Evolutionary conservation across 768 basidiomycete genomes (phyloP), one percentile per base, ranked within the genome.

Genomic region (Kondoa subrosea): DNA sequence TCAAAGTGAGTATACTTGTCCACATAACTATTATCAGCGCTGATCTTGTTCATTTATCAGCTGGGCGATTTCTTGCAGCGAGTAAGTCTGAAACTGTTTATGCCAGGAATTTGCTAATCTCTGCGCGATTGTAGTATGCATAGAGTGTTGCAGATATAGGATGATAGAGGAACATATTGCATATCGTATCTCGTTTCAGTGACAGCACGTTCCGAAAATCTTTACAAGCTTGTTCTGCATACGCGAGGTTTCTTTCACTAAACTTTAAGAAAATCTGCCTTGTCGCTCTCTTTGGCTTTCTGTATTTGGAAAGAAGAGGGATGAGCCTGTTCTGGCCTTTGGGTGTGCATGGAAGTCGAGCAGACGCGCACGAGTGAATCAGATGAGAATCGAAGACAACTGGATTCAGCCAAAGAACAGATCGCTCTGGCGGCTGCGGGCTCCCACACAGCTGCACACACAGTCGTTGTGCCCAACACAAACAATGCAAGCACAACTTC

Each of bases 1-100:
- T 93, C 71, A 91, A 89, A 83, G 87, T 89, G 65, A 66, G 82
- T 78, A n/a, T n/a, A n/a, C n/a, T n/a, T n/a, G 40, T 50, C 40
- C 21, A 21, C 21, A 8, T 50, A 21, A 8, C 12, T 8, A 8
- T 21, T 50, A 8, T 50, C 40, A 50, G 40, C 40, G 40, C 21
- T 21, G 8, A 8, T 8, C 40, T 50, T 8, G 21, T 8, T 8
- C 21, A 50, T 8, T 50, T 8, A 8, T 8, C 40, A 50, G 40
- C 40, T 50, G 8, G 40, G 40, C 8, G 40, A 50, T 21, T 50
- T 50, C 40, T 21, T 50, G 12, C 40, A 50, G 40, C 40, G 40
- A 8, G 40, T 50, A 50, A 50, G 40, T 50, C n/a, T n/a, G n/a
- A n/a, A n/a, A n/a, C n/a, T n/a, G n/a, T n/a, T n/a, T n/a, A n/a